These are phyloP conservation scores for Phytopythium helicoides DNA, from an alignment of 352 stramenopile species.

Conservation along the genomic window DNA sequence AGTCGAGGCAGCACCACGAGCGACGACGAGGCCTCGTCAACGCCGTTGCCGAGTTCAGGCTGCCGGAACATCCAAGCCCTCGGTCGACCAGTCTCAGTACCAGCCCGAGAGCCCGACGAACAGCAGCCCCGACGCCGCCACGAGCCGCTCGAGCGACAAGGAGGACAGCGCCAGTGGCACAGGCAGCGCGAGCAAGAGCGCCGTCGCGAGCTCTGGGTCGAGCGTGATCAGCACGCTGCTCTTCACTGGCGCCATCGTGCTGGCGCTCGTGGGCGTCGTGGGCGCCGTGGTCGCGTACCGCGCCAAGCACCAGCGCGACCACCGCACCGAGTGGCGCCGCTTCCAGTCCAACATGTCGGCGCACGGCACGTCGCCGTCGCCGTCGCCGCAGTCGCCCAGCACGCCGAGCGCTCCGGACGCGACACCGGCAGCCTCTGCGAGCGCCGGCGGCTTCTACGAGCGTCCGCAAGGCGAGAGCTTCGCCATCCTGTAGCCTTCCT, in stretches of 20 bases:
- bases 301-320: slow-evolving; percentile 18
- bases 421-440: neutral
- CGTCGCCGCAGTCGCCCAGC: neutral
- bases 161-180: neutral
- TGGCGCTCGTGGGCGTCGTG: slow-evolving; percentile 20
- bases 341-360: slow-evolving; percentile 6
- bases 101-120: neutral
- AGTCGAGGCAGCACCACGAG: neutral
- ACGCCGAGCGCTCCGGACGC: neutral
- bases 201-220: neutral
- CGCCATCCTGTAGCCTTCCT: slow-evolving; percentile 15
- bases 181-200: neutral
- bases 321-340: slow-evolving; percentile 9
- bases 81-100: slow-evolving; percentile 1
- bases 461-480: slow-evolving; percentile 8
- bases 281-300: slow-evolving; percentile 15
- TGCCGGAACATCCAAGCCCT: neutral
- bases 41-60: neutral
- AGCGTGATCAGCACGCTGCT: slow-evolving; percentile 12
- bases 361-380: slow-evolving; percentile 1
- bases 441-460: slow-evolving; percentile 3
- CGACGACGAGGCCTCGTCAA: slow-evolving; percentile 1
- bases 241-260: slow-evolving; percentile 31
- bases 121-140: neutral
- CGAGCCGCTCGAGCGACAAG: neutral